Percentiles rank a stretch among this genome's conserved stretches.
Evolutionary conservation across 768 basidiomycete species (phyloP).

Genomic region (Ephemerocybe angulata): DNA sequence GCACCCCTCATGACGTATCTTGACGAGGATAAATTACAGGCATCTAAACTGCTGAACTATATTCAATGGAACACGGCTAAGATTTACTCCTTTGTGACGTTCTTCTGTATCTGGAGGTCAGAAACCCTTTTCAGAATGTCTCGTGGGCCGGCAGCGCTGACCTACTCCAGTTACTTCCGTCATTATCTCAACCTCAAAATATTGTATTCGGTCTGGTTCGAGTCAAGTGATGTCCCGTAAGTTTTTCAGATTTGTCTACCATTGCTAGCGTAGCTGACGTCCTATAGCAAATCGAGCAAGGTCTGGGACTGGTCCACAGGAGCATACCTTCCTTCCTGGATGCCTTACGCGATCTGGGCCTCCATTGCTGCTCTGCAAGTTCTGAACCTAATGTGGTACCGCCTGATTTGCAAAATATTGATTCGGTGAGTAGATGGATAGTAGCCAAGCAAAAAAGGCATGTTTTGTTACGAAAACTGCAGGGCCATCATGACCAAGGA

Average conservation of each 20-base stretch:
- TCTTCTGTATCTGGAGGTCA: constrained; percentile 79
- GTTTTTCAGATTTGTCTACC: constrained; percentile 25
- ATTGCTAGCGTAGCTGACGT: not conserved
- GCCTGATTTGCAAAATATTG: constrained; percentile 74
- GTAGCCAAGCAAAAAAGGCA: too few species aligned
- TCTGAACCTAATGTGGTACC: constrained; percentile 94
- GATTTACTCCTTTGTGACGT: constrained; percentile 55
- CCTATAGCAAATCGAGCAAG: constrained; percentile 46
- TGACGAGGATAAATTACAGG: constrained; percentile 33
- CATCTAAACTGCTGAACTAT: constrained; percentile 88
- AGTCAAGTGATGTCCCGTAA: constrained; percentile 74
- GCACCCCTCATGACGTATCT: not conserved
- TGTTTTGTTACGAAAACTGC: too few species aligned
- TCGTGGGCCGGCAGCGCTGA: not conserved
- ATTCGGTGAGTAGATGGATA: constrained; percentile 65
- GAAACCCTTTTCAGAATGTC: constrained; percentile 25
- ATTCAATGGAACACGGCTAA: constrained; percentile 65
- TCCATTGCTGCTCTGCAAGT: constrained; percentile 74
- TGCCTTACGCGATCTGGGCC: constrained; percentile 75
- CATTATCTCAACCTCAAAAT: constrained; percentile 87
- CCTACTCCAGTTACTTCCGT: constrained; percentile 73
- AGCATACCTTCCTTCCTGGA: constrained; percentile 70
- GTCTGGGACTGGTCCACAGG: constrained; percentile 61
- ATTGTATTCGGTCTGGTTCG: constrained; percentile 80
- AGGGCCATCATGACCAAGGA: constrained; percentile 51